Base-by-base conservation (phyloP, 2,329 filamentous ascomycete genomes). In the Aspergillus tamarii region DNA sequence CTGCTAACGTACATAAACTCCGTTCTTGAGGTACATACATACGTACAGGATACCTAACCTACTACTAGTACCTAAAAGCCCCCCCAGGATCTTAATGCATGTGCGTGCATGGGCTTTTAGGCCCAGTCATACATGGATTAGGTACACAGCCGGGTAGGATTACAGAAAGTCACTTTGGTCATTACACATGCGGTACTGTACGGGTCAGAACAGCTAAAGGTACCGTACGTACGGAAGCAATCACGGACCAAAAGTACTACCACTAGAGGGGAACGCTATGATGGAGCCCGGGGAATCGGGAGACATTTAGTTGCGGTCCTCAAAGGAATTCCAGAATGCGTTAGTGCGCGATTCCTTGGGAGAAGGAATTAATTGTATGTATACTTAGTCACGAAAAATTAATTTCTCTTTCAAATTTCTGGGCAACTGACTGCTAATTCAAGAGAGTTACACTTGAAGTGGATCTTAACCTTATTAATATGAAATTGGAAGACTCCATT, bases 271-370 rank as follows among this genome's bases (percentile, higher is more conserved):
- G 53, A 45, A 62, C 64, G 52, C 62, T 23, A 48, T 28, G 28
- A 65, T 61, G 63, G 65, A 50, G 55, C 60, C 65, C 60, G 65
- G 63, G 65, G 43, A 66, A 59, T 60, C 65, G 63, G 52, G 65
- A 66, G 63, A 16, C 53, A 46, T 52, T 34, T 48, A 30, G 52
- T 43, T 56, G 48, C 28, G 23, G 55, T 34, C 32, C 30, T 34
- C 14, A 14, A 60, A 28, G 34, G 46, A 43, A 19, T 43, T 32
- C 26, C 59, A 57, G 36, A 36, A 41, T 36, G 39, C 53, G 46
- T 36, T 50, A 60, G 32, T 30, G 8, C 39, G 32, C 6, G 28
- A 50, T 30, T 32, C 16, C 8, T 32, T 60, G 9, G n/a, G 16
- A 53, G 34, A 36, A 21, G 45, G 23, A 32, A 59, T 45, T 28